A percentile compares a stretch with the other conserved stretches of the same genome.
Evolutionary conservation across 371 early-diverging fungal genomes (phyloP).

Genomic region (Rhizopus microsporus): DNA sequence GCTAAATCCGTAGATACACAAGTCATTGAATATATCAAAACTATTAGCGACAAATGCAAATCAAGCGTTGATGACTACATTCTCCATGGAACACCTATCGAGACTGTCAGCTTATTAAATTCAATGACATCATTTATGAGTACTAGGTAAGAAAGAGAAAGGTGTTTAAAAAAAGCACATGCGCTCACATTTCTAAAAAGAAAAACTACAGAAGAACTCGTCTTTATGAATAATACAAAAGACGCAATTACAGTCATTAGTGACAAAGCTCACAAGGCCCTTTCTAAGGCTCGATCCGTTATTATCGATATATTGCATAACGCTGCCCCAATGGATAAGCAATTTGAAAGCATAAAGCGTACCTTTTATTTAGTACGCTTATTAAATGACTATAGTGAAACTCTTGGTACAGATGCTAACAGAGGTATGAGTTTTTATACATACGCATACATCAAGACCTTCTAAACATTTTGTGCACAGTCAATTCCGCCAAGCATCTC

Average conservation of each 20-base stretch:
- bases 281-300: no score
- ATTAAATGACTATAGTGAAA: conserved; percentile 29
- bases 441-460: neutral
- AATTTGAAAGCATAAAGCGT: conserved; percentile 15
- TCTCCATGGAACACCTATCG: neutral
- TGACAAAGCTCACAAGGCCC: no score
- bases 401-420: conserved; percentile 21
- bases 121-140: conserved; percentile 11
- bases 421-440: conserved; percentile 16
- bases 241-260: no score
- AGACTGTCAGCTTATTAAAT: conserved; percentile 14
- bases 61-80: conserved; percentile 2
- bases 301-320: no score
- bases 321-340: neutral
- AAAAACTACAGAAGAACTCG: conserved; percentile 2
- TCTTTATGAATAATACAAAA: no score
- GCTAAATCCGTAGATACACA: conserved; percentile 11
- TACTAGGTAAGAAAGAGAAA: conserved; percentile 10
- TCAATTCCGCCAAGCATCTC: conserved; percentile 21
- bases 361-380: conserved; percentile 25
- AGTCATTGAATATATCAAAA: conserved; percentile 9
- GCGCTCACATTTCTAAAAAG: conserved; percentile 6
- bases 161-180: neutral
- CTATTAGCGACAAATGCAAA: conserved; percentile 10
- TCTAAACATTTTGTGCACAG: conserved; percentile 11